Percentiles rank a stretch among this genome's conserved stretches.
These are phyloP conservation scores for Eucalyptus victrix DNA, from an alignment of 345 rosid species.

Conservation along the genomic window DNA sequence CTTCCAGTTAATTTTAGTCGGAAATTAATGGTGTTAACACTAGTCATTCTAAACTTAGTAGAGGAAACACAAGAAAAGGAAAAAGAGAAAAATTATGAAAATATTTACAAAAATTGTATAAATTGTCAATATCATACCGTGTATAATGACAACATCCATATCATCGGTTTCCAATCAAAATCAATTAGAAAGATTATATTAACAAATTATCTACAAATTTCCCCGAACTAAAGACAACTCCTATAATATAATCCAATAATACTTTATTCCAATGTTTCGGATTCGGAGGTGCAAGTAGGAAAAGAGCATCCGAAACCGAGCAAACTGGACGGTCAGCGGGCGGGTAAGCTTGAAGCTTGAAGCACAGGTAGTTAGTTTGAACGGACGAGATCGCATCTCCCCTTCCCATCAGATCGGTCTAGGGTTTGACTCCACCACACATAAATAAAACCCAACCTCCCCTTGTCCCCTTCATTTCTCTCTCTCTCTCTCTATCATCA, in stretches of 20 bases:
- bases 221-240: background rate
- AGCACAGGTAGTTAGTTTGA: background rate
- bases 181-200: rapidly evolving
- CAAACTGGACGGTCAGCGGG: background rate
- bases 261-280: background rate
- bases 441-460: background rate
- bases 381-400: background rate
- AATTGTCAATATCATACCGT: rapidly evolving
- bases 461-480: background rate
- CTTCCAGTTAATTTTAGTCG: rapidly evolving
- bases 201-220: background rate
- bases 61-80: rapidly evolving
- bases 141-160: rapidly evolving
- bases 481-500: background rate
- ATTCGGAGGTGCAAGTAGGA: background rate
- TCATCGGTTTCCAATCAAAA: rapidly evolving
- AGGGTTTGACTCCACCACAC: background rate
- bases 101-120: no score
- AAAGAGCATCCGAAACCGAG: background rate
- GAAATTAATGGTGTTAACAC: no score
- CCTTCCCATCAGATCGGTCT: background rate
- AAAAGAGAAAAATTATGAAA: no score
- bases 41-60: no score
- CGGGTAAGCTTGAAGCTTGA: background rate
- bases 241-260: background rate